Conservation (phyloP, 1,139 yeast species). For the Geotrichum carabidarum region DNA sequence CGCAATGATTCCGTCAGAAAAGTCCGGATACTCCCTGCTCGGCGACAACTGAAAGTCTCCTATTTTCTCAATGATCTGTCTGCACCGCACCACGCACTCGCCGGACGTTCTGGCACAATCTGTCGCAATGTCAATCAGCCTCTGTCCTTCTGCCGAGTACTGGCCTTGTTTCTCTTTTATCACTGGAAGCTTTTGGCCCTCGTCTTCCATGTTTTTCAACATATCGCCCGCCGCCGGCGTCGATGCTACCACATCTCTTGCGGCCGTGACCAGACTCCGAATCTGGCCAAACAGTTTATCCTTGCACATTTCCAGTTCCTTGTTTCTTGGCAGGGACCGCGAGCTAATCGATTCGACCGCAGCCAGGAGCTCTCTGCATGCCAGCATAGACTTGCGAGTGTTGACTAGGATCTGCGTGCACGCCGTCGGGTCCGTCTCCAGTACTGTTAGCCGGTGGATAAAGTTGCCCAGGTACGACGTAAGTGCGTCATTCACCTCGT, state of each 20-base stretch:
- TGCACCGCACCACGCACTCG: constrained; percentile 44
- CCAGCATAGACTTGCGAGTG: constrained; percentile 41
- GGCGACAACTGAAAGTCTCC: constrained; percentile 69
- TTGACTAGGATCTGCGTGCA: constrained; percentile 37
- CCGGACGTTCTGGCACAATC: constrained; percentile 37
- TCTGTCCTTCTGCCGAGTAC: constrained; percentile 11
- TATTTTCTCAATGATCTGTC: constrained; percentile 48
- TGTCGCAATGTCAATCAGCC: constrained; percentile 28
- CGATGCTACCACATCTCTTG: constrained; percentile 24
- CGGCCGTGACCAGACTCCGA: constrained; percentile 32
- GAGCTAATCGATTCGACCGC: constrained; percentile 36
- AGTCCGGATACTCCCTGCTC: constrained; percentile 70
- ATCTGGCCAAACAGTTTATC: constrained; percentile 37
- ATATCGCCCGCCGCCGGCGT: constrained; percentile 13
- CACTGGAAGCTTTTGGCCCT: constrained; percentile 13
- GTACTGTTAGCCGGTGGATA: constrained; percentile 32
- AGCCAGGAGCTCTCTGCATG: constrained; percentile 41
- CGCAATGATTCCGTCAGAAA: constrained; percentile 56
- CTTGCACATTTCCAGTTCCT: constrained; percentile 36
- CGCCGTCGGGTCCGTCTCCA: constrained; percentile 34
- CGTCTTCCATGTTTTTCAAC: constrained; percentile 16
- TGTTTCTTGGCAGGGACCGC: constrained; percentile 30
- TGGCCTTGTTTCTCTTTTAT: background rate
- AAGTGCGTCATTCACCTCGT: constrained; percentile 67
- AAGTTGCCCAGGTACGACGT: constrained; percentile 60